A percentile compares a stretch with the other conserved stretches of the same genome.
phyloP scores from a whole-genome alignment of 2,329 filamentous ascomycete species.

The Ophiognomonia clavigignenti-juglandacearum region DNA sequence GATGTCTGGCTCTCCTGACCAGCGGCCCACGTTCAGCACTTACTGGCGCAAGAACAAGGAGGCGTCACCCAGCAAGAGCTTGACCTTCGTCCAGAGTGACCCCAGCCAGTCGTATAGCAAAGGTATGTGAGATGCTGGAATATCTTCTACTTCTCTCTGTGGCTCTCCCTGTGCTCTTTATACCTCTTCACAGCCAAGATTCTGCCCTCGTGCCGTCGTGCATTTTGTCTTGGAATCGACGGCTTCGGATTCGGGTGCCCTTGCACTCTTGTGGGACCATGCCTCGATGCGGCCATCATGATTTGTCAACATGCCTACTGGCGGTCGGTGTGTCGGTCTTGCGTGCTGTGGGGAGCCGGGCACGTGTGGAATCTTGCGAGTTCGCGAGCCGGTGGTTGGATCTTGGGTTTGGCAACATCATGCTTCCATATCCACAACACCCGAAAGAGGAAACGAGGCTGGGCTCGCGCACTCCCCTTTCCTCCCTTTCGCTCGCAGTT shows the following conservation, averaged over 20 bases:
- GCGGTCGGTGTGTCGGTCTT: no score
- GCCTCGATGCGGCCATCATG: slow-evolving; percentile 11
- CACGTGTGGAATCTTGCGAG: no score
- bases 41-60: slow-evolving; percentile 43
- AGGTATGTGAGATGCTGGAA: slow-evolving; percentile 20
- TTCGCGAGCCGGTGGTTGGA: no score
- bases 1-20: slow-evolving; percentile 12
- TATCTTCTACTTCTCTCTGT: not conserved
- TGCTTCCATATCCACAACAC: no score
- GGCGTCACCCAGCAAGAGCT: slow-evolving; percentile 25
- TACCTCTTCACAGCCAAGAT: not conserved
- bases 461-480: no score
- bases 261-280: slow-evolving; percentile 4
- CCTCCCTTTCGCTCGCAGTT: no score
- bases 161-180: slow-evolving; percentile 2
- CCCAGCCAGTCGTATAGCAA: slow-evolving; percentile 17
- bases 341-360: no score
- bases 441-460: no score
- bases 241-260: slow-evolving; percentile 1
- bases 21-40: slow-evolving; percentile 40
- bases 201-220: not conserved
- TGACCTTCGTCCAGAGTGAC: slow-evolving; percentile 31
- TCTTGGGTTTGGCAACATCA: no score
- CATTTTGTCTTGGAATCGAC: not conserved
- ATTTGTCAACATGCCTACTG: slow-evolving; percentile 18